Base-by-base conservation (phyloP, 2,329 filamentous ascomycete genomes). In the Colletotrichum lini region DNA sequence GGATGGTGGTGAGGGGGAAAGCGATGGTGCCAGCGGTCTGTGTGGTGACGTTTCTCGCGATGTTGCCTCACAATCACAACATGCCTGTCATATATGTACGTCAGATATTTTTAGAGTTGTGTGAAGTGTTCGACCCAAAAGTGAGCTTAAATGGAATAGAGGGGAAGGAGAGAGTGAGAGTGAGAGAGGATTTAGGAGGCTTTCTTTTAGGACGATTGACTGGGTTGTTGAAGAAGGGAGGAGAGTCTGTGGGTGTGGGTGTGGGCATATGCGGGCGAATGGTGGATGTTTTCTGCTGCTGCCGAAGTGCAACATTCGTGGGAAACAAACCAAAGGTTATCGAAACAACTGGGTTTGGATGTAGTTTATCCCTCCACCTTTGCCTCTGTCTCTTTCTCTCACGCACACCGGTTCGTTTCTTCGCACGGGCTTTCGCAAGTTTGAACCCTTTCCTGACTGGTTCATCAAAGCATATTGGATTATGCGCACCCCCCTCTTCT, bases 341-440 rank as follows among this genome's bases (percentile, higher is more conserved):
- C 4, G 16, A n/a, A 38, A 38, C 12, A 16, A 56, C 40, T 56
- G 53, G 40, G 53, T 40, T 21, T 13, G 16, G 10, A 16, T 21
- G 18, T 26, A 38, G 30, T 54, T 30, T 9, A 30, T 23, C 16
- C 16, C 18, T 54, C 10, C 26, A 12, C 52, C n/a, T 10, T 3
- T 38, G 35, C 30, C 30, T 35, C 30, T 35, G 8, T 9, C 30
- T 35, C 30, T 35, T 35, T 35, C 30, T 2, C 30, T 35, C 8
- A 35, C 30, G 30, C 8, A 35, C 26, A 30, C 52, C 30, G 16
- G 13, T n/a, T 56, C 53, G 21, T 40, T 13, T 10, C 16, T 54
- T 35, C 26, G 52, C 52, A 54, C 52, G 26, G 26, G 52, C 52
- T 56, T 44, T 56, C 53, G 53, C 35, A 16, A 56, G n/a, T 21